Evolutionary conservation across 257 asterid species (phyloP).

Genomic region (Pogostemon cablin): DNA sequence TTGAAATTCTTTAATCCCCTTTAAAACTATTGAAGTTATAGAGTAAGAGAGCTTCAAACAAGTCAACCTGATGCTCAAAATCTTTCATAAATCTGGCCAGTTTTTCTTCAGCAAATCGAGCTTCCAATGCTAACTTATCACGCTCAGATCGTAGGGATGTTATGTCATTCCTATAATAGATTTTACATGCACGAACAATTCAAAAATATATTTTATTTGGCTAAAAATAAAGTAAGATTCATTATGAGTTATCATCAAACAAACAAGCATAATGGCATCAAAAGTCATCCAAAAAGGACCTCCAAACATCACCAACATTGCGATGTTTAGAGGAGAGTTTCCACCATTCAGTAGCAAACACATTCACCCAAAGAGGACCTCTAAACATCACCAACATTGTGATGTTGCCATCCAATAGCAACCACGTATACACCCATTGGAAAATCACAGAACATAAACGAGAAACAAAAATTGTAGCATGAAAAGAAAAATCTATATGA

Average conservation of each 20-base stretch:
- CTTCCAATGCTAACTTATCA: slow-evolving; percentile 76
- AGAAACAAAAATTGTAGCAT: slow-evolving; percentile 9
- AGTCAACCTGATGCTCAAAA: slow-evolving; percentile 76
- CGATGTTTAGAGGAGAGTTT: too few species aligned
- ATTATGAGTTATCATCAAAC: neutral
- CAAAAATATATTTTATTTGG: neutral
- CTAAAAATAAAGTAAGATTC: neutral
- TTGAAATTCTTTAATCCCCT: slow-evolving; percentile 2
- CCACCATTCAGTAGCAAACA: neutral
- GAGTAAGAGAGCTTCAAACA: slow-evolving; percentile 8
- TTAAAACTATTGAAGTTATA: neutral
- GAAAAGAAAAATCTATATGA: neutral
- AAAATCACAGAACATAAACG: neutral
- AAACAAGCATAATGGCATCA: neutral
- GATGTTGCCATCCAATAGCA: neutral
- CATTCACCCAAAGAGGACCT: neutral
- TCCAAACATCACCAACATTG: too few species aligned
- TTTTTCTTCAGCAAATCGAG: slow-evolving; percentile 70
- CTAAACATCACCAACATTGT: neutral
- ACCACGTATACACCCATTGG: slow-evolving; percentile 10
- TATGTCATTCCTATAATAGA: slow-evolving; percentile 56
- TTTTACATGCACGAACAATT: slow-evolving; percentile 11
- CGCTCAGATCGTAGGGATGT: slow-evolving; percentile 71
- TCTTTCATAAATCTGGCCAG: slow-evolving; percentile 78
- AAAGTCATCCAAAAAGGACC: too few species aligned